These are phyloP conservation scores for Lyophyllum shimeji DNA, from an alignment of 768 basidiomycete genomes.

Conservation along the genomic window DNA sequence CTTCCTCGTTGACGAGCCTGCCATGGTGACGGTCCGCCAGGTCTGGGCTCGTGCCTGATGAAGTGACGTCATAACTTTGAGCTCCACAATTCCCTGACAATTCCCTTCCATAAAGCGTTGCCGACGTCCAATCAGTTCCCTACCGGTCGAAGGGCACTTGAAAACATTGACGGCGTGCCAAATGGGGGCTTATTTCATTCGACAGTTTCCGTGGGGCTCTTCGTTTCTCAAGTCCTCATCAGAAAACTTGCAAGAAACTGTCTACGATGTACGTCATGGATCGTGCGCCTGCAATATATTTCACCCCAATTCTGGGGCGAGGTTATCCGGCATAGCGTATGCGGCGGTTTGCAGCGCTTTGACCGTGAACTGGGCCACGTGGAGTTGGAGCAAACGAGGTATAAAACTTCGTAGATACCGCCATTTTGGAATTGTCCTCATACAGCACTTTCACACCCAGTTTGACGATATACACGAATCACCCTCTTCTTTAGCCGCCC, in stretches of 20 bases:
- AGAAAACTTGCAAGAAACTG: not conserved
- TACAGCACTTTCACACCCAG: not conserved
- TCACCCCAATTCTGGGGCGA: not conserved
- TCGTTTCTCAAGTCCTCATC: not conserved
- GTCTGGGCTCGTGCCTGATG: not conserved
- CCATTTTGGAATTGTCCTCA: not conserved
- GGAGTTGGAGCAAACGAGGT: conserved; percentile 3
- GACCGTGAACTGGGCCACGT: conserved; percentile 4
- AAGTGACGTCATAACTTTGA: conserved; percentile 5
- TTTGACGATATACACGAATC: not conserved
- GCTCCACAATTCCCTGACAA: too few relatives aligned
- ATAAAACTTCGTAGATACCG: not conserved
- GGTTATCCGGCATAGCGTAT: not conserved
- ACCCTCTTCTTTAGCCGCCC: not conserved
- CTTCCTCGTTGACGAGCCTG: too few relatives aligned
- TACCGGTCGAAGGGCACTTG: not conserved
- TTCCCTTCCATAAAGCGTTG: not conserved
- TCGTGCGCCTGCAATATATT: not conserved
- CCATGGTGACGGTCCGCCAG: too few relatives aligned
- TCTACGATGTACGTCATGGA: not conserved
- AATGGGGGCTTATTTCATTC: not conserved
- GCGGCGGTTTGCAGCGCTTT: not conserved
- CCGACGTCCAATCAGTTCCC: conserved; percentile 4
- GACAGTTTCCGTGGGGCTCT: not conserved
- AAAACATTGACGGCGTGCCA: not conserved